Evolutionary conservation across 2,329 filamentous ascomycete species (phyloP), one percentile per base, ranked within the genome.

Genomic region (Fusarium anthophilum): DNA sequence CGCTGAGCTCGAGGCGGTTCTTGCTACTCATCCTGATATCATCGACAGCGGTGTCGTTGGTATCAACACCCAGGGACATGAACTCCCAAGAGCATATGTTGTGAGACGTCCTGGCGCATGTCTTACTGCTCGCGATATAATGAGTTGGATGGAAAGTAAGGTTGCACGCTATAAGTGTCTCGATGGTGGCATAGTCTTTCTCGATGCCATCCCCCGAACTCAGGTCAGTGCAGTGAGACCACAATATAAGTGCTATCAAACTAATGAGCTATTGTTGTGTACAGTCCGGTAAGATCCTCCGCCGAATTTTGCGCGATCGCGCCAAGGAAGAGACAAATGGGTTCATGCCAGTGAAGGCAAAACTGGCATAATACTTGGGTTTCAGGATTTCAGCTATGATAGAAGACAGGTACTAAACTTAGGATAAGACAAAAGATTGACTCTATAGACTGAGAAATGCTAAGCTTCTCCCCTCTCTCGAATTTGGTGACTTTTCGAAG

Each of bases 391-490:
- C 7, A 12, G 20, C 2, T 4, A 22, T 15, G 26, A 48, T 8
- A 30, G 4, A 0, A 48, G 5, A 48, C n/a, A 13, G 20, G 6
- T 8, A 17, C 1, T 17, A 12, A 15, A 17, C 10, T 10, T 28
- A 11, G 10, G 5, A 8, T n/a, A 17, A 30, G 3, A 0, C 15
- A 17, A 12, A 3, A 5, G 6, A n/a, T 12, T 30, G 20, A 12
- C 1, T 11, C 20, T 5, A 48, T 48, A 30, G 10, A 30, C 14
- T 17, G 20, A 48, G 14, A 48, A 30, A 1, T 24, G 3, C n/a
- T 4, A 5, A 24, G 1, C 4, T 47, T 28, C 20, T 22, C 5
- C 20, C 26, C 24, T 20, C 4, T 13, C 8, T 22, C 8, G 20
- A 13, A 26, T 26, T 3, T 9, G 24, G 24, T 20, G 5, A 11